Evolutionary conservation across 2,329 filamentous ascomycete species (phyloP).

Genomic region (Colletotrichum magnum): DNA sequence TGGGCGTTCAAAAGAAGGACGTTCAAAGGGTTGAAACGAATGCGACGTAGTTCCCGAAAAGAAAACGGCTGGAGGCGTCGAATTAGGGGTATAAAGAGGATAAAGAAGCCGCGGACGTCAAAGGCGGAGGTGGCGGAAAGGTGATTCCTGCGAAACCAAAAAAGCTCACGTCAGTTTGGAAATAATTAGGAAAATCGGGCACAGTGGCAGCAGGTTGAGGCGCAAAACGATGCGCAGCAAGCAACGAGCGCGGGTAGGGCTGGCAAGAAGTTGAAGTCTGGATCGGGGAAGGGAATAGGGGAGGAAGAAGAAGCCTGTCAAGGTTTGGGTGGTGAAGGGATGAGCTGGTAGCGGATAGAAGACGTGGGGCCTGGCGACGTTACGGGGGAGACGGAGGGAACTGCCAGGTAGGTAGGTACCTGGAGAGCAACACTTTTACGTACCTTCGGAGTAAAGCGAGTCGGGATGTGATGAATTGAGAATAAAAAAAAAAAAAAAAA

Average conservation of each 20-base stretch:
- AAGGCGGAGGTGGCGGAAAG: conserved; percentile 1
- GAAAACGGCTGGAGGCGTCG: conserved; percentile 5
- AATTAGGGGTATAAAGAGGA: conserved; percentile 19
- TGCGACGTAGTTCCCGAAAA: conserved; percentile 17
- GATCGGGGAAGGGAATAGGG: conserved; percentile 18
- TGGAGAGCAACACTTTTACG: neutral
- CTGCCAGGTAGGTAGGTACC: no score
- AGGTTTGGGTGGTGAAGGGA: conserved; percentile 36
- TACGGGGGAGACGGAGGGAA: conserved; percentile 22
- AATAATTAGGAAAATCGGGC: conserved; percentile 25
- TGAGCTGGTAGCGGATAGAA: conserved; percentile 37
- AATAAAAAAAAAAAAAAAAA: no score
- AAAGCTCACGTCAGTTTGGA: conserved; percentile 37
- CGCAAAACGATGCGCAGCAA: conserved; percentile 4
- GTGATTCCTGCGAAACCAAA: conserved; percentile 28
- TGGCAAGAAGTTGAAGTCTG: conserved; percentile 34
- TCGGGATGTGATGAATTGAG: conserved; percentile 5
- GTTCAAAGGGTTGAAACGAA: conserved; percentile 22
- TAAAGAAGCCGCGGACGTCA: conserved; percentile 4
- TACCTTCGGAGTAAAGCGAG: conserved; percentile 2
- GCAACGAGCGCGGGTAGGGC: conserved; percentile 27
- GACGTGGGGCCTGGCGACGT: conserved; percentile 31
- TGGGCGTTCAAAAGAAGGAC: conserved; percentile 1
- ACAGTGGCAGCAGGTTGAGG: conserved; percentile 20
- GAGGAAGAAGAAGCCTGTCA: conserved; percentile 32